Percentiles rank a stretch among this genome's conserved stretches.
Conservation (phyloP, 129 eudicot genomes). For the Lonicera japonica region DNA sequence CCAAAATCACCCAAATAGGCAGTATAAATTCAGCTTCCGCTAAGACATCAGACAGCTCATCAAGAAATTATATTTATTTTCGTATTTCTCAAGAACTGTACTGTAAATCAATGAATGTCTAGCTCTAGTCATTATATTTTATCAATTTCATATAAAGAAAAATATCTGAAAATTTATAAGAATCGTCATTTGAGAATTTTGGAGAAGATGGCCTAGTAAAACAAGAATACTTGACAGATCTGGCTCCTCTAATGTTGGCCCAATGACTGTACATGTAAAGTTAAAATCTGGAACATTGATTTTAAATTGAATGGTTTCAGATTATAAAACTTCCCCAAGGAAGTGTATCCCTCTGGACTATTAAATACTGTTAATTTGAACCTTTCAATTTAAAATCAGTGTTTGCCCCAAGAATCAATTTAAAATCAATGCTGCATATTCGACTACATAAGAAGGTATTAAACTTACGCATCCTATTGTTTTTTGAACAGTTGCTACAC, state of each 20-base stretch:
- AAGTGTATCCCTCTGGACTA: too few species aligned
- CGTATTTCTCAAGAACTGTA: background rate
- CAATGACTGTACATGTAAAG: too few species aligned
- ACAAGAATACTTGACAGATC: too few species aligned
- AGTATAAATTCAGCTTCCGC: background rate
- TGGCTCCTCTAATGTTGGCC: too few species aligned
- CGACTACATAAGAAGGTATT: background rate
- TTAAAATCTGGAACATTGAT: too few species aligned
- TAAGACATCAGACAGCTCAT: background rate
- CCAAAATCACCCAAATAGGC: background rate
- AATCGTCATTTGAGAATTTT: background rate
- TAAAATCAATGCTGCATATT: too few species aligned
- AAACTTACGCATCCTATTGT: conserved; percentile 80
- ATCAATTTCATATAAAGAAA: background rate
- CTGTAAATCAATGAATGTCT: background rate
- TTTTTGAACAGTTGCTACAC: conserved; percentile 95
- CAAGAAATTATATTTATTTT: background rate
- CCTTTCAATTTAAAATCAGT: too few species aligned
- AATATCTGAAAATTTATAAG: background rate
- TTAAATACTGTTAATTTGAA: too few species aligned
- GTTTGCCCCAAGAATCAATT: too few species aligned
- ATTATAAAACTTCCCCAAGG: too few species aligned
- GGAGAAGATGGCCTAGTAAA: background rate
- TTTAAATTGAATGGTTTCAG: too few species aligned
- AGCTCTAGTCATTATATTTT: background rate